These are phyloP conservation scores for Boletus mariae DNA, from an alignment of 1,284 basidiomycete species.

Conservation along the genomic window DNA sequence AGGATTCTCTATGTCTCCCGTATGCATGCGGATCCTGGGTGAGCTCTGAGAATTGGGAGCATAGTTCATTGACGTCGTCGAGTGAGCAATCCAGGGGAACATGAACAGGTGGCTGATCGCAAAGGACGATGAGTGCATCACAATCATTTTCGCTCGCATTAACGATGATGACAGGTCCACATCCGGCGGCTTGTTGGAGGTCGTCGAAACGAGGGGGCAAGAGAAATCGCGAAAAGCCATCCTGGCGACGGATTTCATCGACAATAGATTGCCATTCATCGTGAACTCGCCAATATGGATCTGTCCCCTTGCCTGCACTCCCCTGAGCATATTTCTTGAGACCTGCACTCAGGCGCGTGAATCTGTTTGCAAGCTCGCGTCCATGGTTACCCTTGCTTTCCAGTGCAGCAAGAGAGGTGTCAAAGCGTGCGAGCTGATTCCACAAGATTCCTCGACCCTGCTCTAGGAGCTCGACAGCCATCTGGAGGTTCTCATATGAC, in stretches of 20 bases:
- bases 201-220: background rate
- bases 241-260: background rate
- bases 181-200: background rate
- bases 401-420: background rate
- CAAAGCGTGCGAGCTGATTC: background rate
- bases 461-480: background rate
- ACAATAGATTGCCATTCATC: background rate
- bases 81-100: background rate
- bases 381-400: background rate
- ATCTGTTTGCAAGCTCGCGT: background rate
- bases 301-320: background rate
- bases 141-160: background rate
- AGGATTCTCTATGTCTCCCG: background rate
- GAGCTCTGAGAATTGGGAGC: background rate
- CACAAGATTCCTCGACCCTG: background rate
- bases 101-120: background rate
- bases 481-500: background rate
- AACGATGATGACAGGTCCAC: background rate
- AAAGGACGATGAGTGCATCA: background rate
- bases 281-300: background rate
- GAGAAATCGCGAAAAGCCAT: background rate
- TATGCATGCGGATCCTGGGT: background rate
- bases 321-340: background rate
- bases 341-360: background rate
- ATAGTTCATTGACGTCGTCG: background rate